Evolutionary conservation across 2,329 filamentous ascomycete species (phyloP).

Genomic region (Ceratocystiopsis sp.): DNA sequence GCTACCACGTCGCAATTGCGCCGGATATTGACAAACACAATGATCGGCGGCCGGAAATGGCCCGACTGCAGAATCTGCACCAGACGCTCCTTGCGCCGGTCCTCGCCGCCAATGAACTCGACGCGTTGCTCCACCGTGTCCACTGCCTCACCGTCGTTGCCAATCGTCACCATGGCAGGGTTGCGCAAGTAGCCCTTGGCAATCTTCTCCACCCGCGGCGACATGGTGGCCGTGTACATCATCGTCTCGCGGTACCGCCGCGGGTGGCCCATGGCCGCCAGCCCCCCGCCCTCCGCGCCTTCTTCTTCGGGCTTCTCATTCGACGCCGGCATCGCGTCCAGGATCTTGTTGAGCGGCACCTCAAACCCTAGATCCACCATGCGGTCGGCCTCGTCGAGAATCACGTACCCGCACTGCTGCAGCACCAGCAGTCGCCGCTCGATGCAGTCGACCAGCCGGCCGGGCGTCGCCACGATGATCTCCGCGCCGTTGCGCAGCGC

Average conservation of each 20-base stretch:
- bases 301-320: slow-evolving; percentile 95
- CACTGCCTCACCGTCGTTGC: slow-evolving; percentile 86
- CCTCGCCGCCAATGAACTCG: slow-evolving; percentile 78
- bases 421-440: slow-evolving; percentile 83
- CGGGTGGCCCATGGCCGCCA: slow-evolving; percentile 52
- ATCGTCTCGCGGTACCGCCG: slow-evolving; percentile 90
- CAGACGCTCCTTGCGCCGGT: slow-evolving; percentile 93
- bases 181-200: slow-evolving; percentile 92
- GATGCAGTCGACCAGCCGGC: slow-evolving; percentile 92
- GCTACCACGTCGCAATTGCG: slow-evolving; percentile 94
- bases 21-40: slow-evolving; percentile 99
- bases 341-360: slow-evolving; percentile 92
- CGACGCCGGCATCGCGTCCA: slow-evolving; percentile 76
- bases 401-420: slow-evolving; percentile 92
- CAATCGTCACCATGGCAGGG: slow-evolving; percentile 86
- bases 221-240: slow-evolving; percentile 99
- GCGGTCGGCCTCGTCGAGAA: slow-evolving; percentile 98
- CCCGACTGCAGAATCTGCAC: slow-evolving; percentile 68
- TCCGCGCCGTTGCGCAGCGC: slow-evolving; percentile 83
- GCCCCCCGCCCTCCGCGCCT: slow-evolving; percentile 51
- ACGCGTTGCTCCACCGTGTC: slow-evolving; percentile 96
- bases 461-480: slow-evolving; percentile 96
- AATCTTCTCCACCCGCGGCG: slow-evolving; percentile 77
- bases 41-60: slow-evolving; percentile 77
- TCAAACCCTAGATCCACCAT: slow-evolving; percentile 99